These are phyloP conservation scores for Hypoxylon perforatum DNA, from an alignment of 495 filamentous ascomycete species.

Conservation along the genomic window DNA sequence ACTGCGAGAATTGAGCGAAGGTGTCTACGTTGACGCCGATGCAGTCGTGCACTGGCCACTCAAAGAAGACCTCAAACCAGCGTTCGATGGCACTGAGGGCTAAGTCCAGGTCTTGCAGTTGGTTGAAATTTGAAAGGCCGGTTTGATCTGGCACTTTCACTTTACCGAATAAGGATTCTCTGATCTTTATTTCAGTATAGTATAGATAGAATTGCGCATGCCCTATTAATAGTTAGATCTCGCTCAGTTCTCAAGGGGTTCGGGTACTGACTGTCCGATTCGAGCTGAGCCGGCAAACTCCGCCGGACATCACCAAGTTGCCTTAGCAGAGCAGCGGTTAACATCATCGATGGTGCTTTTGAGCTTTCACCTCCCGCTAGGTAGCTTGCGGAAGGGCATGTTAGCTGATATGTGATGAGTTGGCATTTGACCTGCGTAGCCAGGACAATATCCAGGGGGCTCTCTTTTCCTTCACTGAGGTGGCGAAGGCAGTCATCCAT, in stretches of 20 bases:
- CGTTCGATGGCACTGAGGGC: constrained; percentile 52
- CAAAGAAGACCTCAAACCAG: constrained; percentile 52
- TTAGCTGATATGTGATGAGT: constrained; percentile 45
- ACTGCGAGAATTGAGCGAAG: constrained; percentile 56
- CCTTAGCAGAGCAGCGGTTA: constrained; percentile 23
- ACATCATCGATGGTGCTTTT: background rate
- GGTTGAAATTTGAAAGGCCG: constrained; percentile 29
- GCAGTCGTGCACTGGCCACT: constrained; percentile 46
- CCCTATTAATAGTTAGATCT: constrained; percentile 20
- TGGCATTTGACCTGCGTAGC: constrained; percentile 58
- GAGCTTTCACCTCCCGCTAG: constrained; percentile 15
- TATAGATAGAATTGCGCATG: constrained; percentile 27
- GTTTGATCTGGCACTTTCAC: constrained; percentile 18
- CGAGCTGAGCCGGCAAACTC: constrained; percentile 26
- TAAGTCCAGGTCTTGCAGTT: constrained; percentile 28
- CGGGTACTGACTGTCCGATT: constrained; percentile 23
- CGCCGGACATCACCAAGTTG: constrained; percentile 31
- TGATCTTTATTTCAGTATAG: constrained; percentile 28
- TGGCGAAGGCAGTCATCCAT: constrained; percentile 61
- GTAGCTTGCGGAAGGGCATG: constrained; percentile 8
- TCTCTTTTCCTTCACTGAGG: constrained; percentile 56
- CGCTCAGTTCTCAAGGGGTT: background rate
- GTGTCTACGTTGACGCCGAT: constrained; percentile 50
- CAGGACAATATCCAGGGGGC: constrained; percentile 56
- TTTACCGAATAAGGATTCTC: constrained; percentile 12